Evolutionary conservation across 305 asterid species (phyloP).

Genomic region (Fraxinus angustifolia): DNA sequence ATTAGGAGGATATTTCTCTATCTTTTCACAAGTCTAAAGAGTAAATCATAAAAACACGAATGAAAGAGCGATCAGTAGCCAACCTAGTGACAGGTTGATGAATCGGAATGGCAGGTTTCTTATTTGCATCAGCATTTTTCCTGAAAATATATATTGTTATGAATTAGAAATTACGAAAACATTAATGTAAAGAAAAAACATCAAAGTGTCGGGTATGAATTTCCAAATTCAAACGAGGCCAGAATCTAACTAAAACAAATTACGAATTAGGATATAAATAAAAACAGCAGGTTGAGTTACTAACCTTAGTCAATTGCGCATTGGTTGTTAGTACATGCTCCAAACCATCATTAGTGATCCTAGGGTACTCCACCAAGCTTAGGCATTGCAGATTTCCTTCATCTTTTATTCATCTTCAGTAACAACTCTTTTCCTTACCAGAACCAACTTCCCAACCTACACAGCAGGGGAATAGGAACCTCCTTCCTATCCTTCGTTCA

Average conservation of each 20-base stretch:
- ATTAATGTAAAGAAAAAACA: background rate
- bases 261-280: background rate
- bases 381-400: constrained; percentile 58
- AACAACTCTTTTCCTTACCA: too few relatives aligned
- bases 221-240: background rate
- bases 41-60: too few relatives aligned
- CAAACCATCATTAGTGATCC: constrained; percentile 64
- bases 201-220: too few relatives aligned
- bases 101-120: constrained; percentile 39
- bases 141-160: constrained; percentile 30
- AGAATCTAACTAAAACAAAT: background rate
- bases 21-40: too few relatives aligned
- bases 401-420: too few relatives aligned
- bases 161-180: background rate
- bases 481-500: too few relatives aligned
- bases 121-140: constrained; percentile 35
- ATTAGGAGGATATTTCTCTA: background rate
- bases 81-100: constrained; percentile 88
- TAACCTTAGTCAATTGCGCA: constrained; percentile 68
- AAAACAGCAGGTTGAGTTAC: constrained; percentile 10
- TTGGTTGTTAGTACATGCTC: constrained; percentile 60
- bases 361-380: constrained; percentile 59
- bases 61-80: constrained; percentile 11
- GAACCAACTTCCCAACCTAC: too few relatives aligned
- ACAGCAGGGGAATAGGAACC: too few relatives aligned